phyloP scores from a whole-genome alignment of 2,329 filamentous ascomycete genomes.

The Aspergillus versicolor region DNA sequence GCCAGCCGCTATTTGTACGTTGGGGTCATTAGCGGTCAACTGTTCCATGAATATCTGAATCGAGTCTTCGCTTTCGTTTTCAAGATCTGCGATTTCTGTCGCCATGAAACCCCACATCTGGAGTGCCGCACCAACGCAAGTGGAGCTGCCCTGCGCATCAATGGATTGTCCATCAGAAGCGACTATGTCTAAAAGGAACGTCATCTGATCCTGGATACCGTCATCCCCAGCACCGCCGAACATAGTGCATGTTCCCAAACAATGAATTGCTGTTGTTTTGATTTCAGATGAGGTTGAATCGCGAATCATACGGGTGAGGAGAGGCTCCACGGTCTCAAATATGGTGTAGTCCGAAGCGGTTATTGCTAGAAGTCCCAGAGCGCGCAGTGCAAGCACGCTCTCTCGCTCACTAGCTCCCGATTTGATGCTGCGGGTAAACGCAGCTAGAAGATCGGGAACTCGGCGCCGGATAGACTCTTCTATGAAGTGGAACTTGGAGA shows the following conservation, averaged over 20 bases:
- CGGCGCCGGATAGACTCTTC: slow-evolving; percentile 60
- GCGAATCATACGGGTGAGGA: slow-evolving; percentile 63
- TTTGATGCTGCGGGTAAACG: slow-evolving; percentile 70
- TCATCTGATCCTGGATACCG: slow-evolving; percentile 69
- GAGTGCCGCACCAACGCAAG: slow-evolving; percentile 71
- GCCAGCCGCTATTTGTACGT: slow-evolving; percentile 74
- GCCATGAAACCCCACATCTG: slow-evolving; percentile 79
- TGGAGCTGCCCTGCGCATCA: slow-evolving; percentile 67
- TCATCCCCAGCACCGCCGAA: slow-evolving; percentile 72
- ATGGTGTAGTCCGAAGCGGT: slow-evolving; percentile 65
- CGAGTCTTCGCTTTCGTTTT: slow-evolving; percentile 67
- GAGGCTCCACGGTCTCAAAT: slow-evolving; percentile 60
- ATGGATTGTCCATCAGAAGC: slow-evolving; percentile 75
- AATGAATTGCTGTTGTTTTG: slow-evolving; percentile 71
- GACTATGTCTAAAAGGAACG: slow-evolving; percentile 73
- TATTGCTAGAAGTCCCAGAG: slow-evolving; percentile 68
- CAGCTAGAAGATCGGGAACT: slow-evolving; percentile 61
- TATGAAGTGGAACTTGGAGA: slow-evolving; percentile 68
- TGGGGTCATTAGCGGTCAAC: slow-evolving; percentile 69
- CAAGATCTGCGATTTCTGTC: slow-evolving; percentile 72
- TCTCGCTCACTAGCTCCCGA: slow-evolving; percentile 68
- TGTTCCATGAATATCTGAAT: slow-evolving; percentile 83
- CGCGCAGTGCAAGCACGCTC: slow-evolving; percentile 67
- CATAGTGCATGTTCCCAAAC: slow-evolving; percentile 69
- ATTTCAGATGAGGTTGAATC: slow-evolving; percentile 64